phyloP scores from a whole-genome alignment of 805 yeast species.

The Candida khao-thaluensis region DNA sequence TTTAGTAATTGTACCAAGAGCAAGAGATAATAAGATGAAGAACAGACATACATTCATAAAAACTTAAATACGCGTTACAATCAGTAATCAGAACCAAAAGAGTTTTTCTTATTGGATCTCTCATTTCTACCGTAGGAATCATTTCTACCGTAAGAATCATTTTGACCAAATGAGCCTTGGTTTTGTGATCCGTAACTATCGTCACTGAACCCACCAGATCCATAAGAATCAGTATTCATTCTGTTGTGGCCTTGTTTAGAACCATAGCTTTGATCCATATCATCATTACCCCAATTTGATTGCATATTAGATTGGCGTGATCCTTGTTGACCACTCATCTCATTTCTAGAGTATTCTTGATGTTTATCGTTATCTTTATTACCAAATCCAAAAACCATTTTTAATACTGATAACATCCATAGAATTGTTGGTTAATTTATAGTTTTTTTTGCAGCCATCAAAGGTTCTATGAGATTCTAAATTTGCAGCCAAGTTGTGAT shows the following conservation, averaged over 20 bases:
- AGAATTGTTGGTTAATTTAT: conserved; percentile 1
- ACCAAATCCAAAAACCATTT: conserved; percentile 9
- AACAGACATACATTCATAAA: conserved; percentile 12
- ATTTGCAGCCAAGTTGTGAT: background rate
- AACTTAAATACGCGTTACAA: background rate
- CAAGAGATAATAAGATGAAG: too few species aligned
- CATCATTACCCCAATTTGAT: background rate
- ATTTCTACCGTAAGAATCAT: background rate
- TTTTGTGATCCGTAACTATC: conserved; percentile 24
- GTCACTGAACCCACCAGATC: conserved; percentile 14
- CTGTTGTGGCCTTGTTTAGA: conserved; percentile 6
- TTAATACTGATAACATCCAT: too few species aligned
- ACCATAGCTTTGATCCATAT: conserved; percentile 12
- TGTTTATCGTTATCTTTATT: conserved; percentile 5
- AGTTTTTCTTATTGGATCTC: conserved; percentile 11
- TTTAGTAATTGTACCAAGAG: too few species aligned
- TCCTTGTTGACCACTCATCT: background rate
- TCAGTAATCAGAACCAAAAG: conserved; percentile 15
- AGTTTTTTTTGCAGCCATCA: conserved; percentile 5
- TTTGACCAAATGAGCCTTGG: conserved; percentile 3
- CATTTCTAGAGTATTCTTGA: conserved; percentile 1
- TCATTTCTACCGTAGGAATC: background rate
- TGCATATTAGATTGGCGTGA: background rate
- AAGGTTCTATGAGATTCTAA: too few species aligned
- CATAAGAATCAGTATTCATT: conserved; percentile 8